A percentile compares a stretch with the other conserved stretches of the same genome.
These are phyloP conservation scores for Leccinellum luteum DNA, from an alignment of 768 basidiomycete species.

Conservation along the genomic window DNA sequence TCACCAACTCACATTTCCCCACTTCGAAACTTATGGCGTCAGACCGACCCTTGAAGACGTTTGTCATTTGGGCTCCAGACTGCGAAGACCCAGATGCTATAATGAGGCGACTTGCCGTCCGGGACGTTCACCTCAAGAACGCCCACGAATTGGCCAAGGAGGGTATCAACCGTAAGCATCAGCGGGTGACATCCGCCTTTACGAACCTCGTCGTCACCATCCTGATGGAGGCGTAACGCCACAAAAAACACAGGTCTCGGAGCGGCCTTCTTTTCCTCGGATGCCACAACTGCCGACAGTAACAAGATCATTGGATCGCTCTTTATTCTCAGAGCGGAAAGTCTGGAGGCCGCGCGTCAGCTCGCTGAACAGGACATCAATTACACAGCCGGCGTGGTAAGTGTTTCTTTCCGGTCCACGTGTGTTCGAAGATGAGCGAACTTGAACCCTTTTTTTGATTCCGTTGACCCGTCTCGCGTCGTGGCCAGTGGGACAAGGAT, in stretches of 20 bases:
- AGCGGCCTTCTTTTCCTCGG: conserved; percentile 53
- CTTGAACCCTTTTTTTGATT: neutral
- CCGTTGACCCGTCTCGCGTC: neutral
- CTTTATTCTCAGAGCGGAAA: conserved; percentile 52
- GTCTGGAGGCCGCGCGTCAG: conserved; percentile 40
- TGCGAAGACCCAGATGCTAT: conserved; percentile 53
- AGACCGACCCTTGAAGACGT: conserved; percentile 23
- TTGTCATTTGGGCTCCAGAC: conserved; percentile 68
- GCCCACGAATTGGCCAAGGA: conserved; percentile 32
- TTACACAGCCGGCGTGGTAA: conserved; percentile 24
- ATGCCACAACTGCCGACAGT: conserved; percentile 47
- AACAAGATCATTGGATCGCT: conserved; percentile 58
- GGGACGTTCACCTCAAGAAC: conserved; percentile 47
- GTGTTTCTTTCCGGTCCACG: neutral
- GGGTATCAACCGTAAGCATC: conserved; percentile 51
- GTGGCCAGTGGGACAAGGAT: conserved; percentile 54
- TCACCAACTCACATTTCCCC: neutral
- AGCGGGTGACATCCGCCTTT: neutral
- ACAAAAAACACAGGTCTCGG: conserved; percentile 42
- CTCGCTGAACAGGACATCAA: conserved; percentile 24
- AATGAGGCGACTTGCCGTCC: conserved; percentile 50
- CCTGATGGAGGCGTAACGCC: conserved; percentile 10
- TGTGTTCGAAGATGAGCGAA: too few species aligned
- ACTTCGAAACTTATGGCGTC: conserved; percentile 15
- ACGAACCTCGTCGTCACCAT: neutral